A percentile compares a stretch with the other conserved stretches of the same genome.
Evolutionary conservation across 176 grass and related monocot species (phyloP).

Genomic region (Oryza meyeriana): DNA sequence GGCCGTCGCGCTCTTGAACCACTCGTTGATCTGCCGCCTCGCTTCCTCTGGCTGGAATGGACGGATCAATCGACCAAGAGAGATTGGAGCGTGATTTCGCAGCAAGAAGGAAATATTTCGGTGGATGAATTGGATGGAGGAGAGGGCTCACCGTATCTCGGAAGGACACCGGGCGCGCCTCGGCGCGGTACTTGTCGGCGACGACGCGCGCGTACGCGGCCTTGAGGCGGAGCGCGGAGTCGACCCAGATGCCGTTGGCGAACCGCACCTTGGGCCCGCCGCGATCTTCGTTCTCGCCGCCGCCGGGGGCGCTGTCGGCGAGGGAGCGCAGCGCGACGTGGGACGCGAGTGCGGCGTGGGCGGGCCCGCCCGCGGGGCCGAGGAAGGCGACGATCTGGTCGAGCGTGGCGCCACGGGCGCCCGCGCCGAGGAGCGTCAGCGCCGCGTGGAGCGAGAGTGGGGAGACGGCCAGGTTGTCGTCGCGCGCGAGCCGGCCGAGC

Average conservation of each 20-base stretch:
- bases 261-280: constrained; percentile 50
- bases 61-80: neutral
- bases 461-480: constrained; percentile 43
- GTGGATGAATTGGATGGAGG: neutral
- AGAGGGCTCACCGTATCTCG: constrained; percentile 18
- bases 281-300: neutral
- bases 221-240: constrained; percentile 42
- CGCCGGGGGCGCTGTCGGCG: neutral
- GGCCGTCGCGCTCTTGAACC: constrained; percentile 41
- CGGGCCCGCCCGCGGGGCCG: constrained; percentile 19
- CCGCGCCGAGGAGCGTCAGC: constrained; percentile 43
- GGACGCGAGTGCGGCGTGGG: constrained; percentile 25
- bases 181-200: constrained; percentile 37
- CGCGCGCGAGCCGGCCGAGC: constrained; percentile 16
- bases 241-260: constrained; percentile 68
- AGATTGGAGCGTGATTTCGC: neutral
- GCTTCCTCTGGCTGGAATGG: constrained; percentile 51
- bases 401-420: constrained; percentile 31
- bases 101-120: neutral
- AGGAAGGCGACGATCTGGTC: constrained; percentile 49
- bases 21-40: constrained; percentile 52
- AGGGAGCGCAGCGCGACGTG: constrained; percentile 32
- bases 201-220: constrained; percentile 40
- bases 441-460: constrained; percentile 39
- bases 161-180: constrained; percentile 43